Evolutionary conservation across 257 asterid species (phyloP), one percentile per base, ranked within the genome.

Genomic region (Pogostemon cablin): DNA sequence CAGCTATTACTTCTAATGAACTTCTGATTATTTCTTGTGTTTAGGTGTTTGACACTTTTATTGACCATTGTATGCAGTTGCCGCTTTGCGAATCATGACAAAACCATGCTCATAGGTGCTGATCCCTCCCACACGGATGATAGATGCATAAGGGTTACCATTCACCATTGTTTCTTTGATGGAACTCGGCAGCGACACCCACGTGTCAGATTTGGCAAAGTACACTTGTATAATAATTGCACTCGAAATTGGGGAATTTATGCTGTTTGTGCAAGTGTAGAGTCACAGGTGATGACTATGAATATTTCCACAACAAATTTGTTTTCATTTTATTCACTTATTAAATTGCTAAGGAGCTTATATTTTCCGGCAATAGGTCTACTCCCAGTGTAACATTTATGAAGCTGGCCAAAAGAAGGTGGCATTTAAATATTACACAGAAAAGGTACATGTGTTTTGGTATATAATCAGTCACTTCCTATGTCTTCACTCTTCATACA

Each of bases 191-290:
- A 92, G 80, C 72, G 98, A 60, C 97, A 90, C 7, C 98, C 98
- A 52, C 96, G 96, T 37, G 87, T 92, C 73, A 85, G 98, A 82
- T 92, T 92, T 71, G 98, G 96, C 52, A 90, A 80, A 83, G 97
- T 92, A 50, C 98, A 92, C 72, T 70, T 92, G 70, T 92, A 87
- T 78, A 92, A 92, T 70, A 92, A 92, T 72, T 92, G 86, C 86
- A 90, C 98, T 42, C 86, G 97, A 77, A 72, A 87, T 77, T 90
- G 98, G 98, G 89, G 89, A 62, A 69, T 92, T 63, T 92, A 92
- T 75, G 96, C 97, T 72, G 86, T 92, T 61, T 92, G 98, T 82
- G 97, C 97, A 59, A 92, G 98, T 80, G 97, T 92, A 37, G 98
- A 92, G 82, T 85, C 98, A 62, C 97, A 87, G 93, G 98, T 92